Conservation (phyloP, 495 filamentous ascomycete genomes). For the Melanomma pulvis-pyrius region DNA sequence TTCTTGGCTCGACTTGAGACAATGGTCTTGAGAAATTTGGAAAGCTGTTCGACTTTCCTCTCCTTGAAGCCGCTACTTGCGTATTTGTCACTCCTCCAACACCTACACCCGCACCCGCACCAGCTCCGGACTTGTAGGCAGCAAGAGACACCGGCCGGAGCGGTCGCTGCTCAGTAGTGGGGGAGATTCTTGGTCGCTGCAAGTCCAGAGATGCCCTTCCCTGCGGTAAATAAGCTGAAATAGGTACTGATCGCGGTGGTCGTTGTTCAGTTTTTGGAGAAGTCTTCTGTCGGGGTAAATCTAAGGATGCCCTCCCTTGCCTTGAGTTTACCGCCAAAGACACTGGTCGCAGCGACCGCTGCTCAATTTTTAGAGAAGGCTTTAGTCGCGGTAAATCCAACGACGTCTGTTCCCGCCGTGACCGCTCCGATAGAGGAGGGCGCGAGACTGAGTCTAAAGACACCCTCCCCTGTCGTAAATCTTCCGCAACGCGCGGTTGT, state of each 20-base stretch:
- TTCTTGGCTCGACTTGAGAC: background rate
- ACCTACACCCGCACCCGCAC: background rate
- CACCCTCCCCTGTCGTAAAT: background rate
- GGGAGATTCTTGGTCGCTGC: background rate
- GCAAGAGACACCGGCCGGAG: background rate
- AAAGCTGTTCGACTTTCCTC: conserved; percentile 7
- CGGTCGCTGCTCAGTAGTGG: background rate
- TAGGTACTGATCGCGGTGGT: background rate
- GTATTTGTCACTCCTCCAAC: background rate
- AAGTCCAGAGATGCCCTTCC: background rate
- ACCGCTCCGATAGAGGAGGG: background rate
- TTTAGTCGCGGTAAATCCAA: background rate
- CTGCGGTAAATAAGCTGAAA: background rate
- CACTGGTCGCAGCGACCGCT: background rate
- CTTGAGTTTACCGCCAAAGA: background rate
- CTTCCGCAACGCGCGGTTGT: too few relatives aligned
- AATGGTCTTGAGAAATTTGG: conserved; percentile 16
- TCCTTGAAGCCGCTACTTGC: background rate
- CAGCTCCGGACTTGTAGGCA: background rate
- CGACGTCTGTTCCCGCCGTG: background rate
- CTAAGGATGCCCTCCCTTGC: background rate
- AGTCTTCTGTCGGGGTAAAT: background rate
- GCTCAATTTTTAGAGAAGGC: background rate
- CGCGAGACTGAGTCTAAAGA: background rate
- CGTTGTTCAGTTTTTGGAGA: background rate